A percentile compares a stretch with the other conserved stretches of the same genome.
These are phyloP conservation scores for Penicillium canariense DNA, from an alignment of 495 filamentous ascomycete species.

Conservation along the genomic window DNA sequence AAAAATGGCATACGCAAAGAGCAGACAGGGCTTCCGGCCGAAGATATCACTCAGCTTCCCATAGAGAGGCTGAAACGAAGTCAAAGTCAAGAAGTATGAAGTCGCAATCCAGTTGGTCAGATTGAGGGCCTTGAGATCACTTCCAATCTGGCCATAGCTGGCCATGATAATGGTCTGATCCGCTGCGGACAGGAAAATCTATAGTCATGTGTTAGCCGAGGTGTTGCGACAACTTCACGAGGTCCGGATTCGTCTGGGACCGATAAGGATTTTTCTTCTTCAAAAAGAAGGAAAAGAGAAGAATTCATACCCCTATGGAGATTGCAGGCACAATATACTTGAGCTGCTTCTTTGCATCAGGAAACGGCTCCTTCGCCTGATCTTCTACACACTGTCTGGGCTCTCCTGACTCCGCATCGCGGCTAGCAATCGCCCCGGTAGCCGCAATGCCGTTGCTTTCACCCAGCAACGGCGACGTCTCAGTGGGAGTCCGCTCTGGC, in stretches of 20 bases:
- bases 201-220: constrained; percentile 12
- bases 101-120: constrained; percentile 85
- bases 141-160: constrained; percentile 78
- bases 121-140: constrained; percentile 73
- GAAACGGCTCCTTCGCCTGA: constrained; percentile 26
- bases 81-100: constrained; percentile 70
- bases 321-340: constrained; percentile 50
- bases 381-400: constrained; percentile 10
- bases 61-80: constrained; percentile 76
- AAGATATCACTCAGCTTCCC: constrained; percentile 81
- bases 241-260: background rate
- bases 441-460: constrained; percentile 27
- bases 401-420: constrained; percentile 22
- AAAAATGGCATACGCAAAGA: constrained; percentile 73
- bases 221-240: background rate
- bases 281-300: background rate
- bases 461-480: constrained; percentile 45
- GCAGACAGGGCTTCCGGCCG: constrained; percentile 70
- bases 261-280: no score
- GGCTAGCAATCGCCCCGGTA: constrained; percentile 26
- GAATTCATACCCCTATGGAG: constrained; percentile 49
- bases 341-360: constrained; percentile 34
- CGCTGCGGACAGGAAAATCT: constrained; percentile 69
- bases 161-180: constrained; percentile 83
- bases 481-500: constrained; percentile 26